Conservation (phyloP, 169 alveolate genomes). For the Plasmodium berghei region DNA sequence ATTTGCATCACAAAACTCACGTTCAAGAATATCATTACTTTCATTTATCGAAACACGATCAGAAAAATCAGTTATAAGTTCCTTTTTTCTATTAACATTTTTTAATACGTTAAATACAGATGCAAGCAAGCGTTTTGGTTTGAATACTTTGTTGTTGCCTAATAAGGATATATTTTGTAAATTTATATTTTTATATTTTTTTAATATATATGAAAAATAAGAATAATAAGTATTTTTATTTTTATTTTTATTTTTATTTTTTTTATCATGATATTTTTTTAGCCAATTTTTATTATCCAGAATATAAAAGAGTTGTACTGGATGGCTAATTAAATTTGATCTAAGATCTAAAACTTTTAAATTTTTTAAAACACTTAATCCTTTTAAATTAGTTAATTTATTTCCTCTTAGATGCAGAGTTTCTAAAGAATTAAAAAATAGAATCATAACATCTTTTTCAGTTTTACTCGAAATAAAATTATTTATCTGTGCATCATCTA, state of each 20-base stretch:
- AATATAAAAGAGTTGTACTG: conserved; percentile 60
- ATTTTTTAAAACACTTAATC: conserved; percentile 58
- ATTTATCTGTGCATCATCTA: conserved; percentile 49
- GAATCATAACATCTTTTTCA: conserved; percentile 63
- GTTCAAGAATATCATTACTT: neutral
- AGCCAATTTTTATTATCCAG: conserved; percentile 60
- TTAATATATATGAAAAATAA: conserved; percentile 17
- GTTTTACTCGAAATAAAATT: conserved; percentile 35
- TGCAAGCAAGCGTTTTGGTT: conserved; percentile 27
- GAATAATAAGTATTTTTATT: neutral
- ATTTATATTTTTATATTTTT: conserved; percentile 22
- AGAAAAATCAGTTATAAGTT: conserved; percentile 17
- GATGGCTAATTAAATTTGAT: conserved; percentile 55
- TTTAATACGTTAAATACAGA: conserved; percentile 32
- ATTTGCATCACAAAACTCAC: neutral
- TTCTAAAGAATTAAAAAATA: conserved; percentile 64
- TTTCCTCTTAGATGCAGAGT: conserved; percentile 53
- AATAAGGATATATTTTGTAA: conserved; percentile 27
- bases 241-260: neutral
- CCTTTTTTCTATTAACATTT: conserved; percentile 4
- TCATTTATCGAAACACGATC: neutral
- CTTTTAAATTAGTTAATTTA: conserved; percentile 48
- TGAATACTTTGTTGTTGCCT: conserved; percentile 33
- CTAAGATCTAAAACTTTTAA: conserved; percentile 36
- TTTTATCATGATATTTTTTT: conserved; percentile 17